A percentile compares a stretch with the other conserved stretches of the same genome.
Conservation (phyloP, 1,139 yeast species). For the Yamadazyma diospyri region DNA sequence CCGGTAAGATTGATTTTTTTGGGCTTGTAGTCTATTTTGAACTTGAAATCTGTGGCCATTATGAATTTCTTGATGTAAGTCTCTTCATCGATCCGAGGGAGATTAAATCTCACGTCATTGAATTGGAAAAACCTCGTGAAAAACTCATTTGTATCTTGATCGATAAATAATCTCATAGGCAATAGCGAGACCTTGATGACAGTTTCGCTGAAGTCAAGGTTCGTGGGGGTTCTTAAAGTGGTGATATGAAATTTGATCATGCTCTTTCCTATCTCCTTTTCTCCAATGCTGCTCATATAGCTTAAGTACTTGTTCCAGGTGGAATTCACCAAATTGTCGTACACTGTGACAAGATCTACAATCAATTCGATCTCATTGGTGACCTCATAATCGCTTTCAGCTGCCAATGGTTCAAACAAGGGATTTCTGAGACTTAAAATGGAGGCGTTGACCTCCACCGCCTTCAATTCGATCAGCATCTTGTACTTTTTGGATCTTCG, state of each 20-base stretch:
- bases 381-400: slow-evolving; percentile 31
- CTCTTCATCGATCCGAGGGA: slow-evolving; percentile 55
- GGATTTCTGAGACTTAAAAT: slow-evolving; percentile 51
- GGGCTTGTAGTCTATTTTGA: slow-evolving; percentile 88
- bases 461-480: slow-evolving; percentile 52
- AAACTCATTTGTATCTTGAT: slow-evolving; percentile 91
- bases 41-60: slow-evolving; percentile 50
- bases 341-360: slow-evolving; percentile 15
- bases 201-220: slow-evolving; percentile 68
- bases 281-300: slow-evolving; percentile 64
- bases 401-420: slow-evolving; percentile 20
- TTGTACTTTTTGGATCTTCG: slow-evolving; percentile 67
- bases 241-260: slow-evolving; percentile 57
- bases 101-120: slow-evolving; percentile 63
- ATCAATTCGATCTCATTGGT: slow-evolving; percentile 43
- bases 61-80: slow-evolving; percentile 67
- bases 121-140: slow-evolving; percentile 76
- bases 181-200: slow-evolving; percentile 52
- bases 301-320: slow-evolving; percentile 88
- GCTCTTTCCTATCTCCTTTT: slow-evolving; percentile 64
- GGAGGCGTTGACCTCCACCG: slow-evolving; percentile 45
- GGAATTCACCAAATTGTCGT: slow-evolving; percentile 79
- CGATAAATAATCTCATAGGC: slow-evolving; percentile 81
- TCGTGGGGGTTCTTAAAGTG: slow-evolving; percentile 51
- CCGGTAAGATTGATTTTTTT: slow-evolving; percentile 83